Percentiles rank a stretch among this genome's conserved stretches.
Conservation (phyloP, 768 basidiomycete genomes). For the Mycena polygramma region DNA sequence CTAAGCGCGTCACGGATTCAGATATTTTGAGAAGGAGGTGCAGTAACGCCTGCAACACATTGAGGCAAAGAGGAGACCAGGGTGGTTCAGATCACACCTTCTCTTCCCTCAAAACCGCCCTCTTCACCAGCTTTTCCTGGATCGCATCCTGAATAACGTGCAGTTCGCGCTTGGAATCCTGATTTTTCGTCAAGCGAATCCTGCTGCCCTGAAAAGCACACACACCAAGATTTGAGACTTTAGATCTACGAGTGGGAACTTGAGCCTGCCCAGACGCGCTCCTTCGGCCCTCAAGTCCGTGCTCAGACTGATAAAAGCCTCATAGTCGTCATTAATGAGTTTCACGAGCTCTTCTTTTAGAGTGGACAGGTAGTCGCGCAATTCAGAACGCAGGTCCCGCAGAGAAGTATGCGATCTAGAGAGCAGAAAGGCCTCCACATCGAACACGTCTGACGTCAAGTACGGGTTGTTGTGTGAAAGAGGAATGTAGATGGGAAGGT, state of each 20-base stretch:
- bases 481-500: conserved; percentile 75
- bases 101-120: conserved; percentile 86
- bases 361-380: conserved; percentile 85
- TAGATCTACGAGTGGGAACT: conserved; percentile 74
- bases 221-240: conserved; percentile 78
- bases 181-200: background rate
- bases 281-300: conserved; percentile 93
- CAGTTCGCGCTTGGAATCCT: conserved; percentile 77
- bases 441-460: conserved; percentile 76
- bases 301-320: conserved; percentile 96
- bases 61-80: conserved; percentile 18
- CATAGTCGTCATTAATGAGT: conserved; percentile 98
- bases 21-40: conserved; percentile 93
- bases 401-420: conserved; percentile 88
- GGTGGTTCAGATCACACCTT: conserved; percentile 64
- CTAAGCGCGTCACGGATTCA: conserved; percentile 90
- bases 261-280: conserved; percentile 74
- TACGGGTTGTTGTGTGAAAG: conserved; percentile 86
- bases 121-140: conserved; percentile 80
- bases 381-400: conserved; percentile 87
- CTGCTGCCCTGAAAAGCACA: conserved; percentile 27
- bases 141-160: conserved; percentile 79
- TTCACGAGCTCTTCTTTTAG: conserved; percentile 95
- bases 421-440: conserved; percentile 89
- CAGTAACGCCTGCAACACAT: conserved; percentile 72